Base-by-base conservation (phyloP, 495 filamentous ascomycete species). In the Aspergillus homomorphus region DNA sequence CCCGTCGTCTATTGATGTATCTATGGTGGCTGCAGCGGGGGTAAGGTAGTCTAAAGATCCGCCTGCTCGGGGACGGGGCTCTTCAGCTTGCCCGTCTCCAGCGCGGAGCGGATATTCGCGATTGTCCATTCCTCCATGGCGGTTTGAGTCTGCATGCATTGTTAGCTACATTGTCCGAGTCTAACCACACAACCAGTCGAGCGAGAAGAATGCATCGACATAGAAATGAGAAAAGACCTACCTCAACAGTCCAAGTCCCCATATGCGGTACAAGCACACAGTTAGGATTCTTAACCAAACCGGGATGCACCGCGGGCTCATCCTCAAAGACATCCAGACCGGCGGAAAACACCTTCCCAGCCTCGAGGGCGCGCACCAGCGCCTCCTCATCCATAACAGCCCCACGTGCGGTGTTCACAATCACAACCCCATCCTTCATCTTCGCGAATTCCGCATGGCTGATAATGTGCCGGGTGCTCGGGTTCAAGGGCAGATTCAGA, bases 351-450 rank as follows among this genome's bases (percentile, higher is more conserved):
- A 90, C 82, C 56, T 86, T 83, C 15, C 85, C 86, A 33, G 64
- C 74, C 26, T 85, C 81, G 18, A 89, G 67, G 2, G 87, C 84
- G 28, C 81, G 69, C 10, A 88, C 87, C 20, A 89, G 74, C 1
- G 86, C 87, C n/a, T 70, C 81, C 62, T 90, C 87, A 65, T 90
- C 87, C 51, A 90, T 87, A 38, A 89, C 80, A 20, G 82, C 84
- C 15, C 86, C 86, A 20, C 85, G 82, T 16, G 86, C 85, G 2
- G 87, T 89, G 70, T 89, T 89, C 55, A 91, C 81, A 22, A 91
- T 82, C 26, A 89, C 83, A 43, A 88, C 80, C 33, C 87, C 86
- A 53, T 76, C 74, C 69, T 89, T 90, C 87, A 89, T 90, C 66
- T 78, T 78, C 21, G 73, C 74, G 65, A 90, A 88, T 62, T 90